These are phyloP conservation scores for Nicotiana undulata DNA, from an alignment of 257 asterid genomes.

Conservation along the genomic window DNA sequence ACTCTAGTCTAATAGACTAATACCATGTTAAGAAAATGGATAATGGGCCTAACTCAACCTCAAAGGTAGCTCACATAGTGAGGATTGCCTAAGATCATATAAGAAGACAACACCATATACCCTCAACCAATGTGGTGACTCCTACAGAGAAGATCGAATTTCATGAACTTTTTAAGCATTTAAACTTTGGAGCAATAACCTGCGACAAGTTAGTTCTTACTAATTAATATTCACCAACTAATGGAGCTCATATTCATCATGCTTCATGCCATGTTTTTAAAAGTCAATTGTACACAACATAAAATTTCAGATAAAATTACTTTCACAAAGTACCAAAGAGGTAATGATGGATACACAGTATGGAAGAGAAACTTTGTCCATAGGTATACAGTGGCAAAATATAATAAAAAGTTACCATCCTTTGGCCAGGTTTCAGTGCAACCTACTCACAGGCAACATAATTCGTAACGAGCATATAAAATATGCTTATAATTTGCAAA, in stretches of 20 bases:
- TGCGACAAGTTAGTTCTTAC: not conserved
- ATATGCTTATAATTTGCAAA: not conserved
- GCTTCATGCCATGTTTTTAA: not conserved
- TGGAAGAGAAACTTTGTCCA: not conserved
- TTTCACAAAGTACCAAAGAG: not conserved
- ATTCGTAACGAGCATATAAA: not conserved
- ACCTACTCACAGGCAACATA: not conserved
- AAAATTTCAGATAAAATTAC: not conserved
- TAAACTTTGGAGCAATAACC: not conserved
- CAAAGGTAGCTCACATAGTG: not conserved
- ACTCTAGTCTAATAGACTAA: not conserved
- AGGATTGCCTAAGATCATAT: not conserved
- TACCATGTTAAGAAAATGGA: not conserved
- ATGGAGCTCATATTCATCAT: slow-evolving; percentile 1
- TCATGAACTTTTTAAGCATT: not conserved
- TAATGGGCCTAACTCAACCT: not conserved
- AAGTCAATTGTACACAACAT: not conserved
- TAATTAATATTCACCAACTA: not conserved
- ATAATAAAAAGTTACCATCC: not conserved
- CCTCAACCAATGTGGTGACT: not conserved
- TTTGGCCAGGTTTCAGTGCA: not conserved
- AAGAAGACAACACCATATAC: not conserved
- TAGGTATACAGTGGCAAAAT: not conserved
- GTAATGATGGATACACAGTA: not conserved
- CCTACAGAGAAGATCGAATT: not conserved